Conservation (phyloP, 345 rosid genomes). For the Murraya paniculata region DNA sequence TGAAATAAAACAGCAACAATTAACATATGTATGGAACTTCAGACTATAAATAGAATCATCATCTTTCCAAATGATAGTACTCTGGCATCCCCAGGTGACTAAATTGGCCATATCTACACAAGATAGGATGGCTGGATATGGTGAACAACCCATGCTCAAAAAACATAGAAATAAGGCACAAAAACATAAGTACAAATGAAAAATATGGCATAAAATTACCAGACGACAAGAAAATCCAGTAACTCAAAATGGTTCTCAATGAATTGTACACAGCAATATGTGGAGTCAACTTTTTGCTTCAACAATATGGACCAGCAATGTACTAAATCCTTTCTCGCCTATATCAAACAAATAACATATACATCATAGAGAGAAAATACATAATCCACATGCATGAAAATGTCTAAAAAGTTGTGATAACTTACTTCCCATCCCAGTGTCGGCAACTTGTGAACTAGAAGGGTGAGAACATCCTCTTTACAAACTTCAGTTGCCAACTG, state of each 20-base stretch:
- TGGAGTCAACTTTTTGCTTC: slow-evolving; percentile 74
- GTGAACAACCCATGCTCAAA: not conserved
- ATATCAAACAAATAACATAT: slow-evolving; percentile 13
- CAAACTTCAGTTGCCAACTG: slow-evolving; percentile 77
- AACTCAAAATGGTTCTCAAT: slow-evolving; percentile 80
- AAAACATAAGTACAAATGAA: not conserved
- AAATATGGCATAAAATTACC: slow-evolving; percentile 35
- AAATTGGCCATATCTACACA: not conserved
- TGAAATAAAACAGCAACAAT: not conserved
- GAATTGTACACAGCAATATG: slow-evolving; percentile 68
- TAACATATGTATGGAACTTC: not conserved
- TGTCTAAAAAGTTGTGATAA: slow-evolving; percentile 12
- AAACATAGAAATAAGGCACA: slow-evolving; percentile 3
- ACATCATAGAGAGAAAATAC: not conserved
- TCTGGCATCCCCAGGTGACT: not conserved
- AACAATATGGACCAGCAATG: slow-evolving; percentile 88
- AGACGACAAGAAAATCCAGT: slow-evolving; percentile 77
- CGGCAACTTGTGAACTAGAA: slow-evolving; percentile 76
- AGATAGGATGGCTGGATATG: not conserved
- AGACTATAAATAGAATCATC: not conserved
- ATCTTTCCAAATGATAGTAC: slow-evolving; percentile 2
- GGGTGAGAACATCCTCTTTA: slow-evolving; percentile 79
- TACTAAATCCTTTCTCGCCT: slow-evolving; percentile 92
- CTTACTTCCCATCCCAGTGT: slow-evolving; percentile 92
- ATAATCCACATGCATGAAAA: not conserved